Evolutionary conservation across 257 asterid genomes (phyloP).

Genomic region (Solanum pinnatisectum): DNA sequence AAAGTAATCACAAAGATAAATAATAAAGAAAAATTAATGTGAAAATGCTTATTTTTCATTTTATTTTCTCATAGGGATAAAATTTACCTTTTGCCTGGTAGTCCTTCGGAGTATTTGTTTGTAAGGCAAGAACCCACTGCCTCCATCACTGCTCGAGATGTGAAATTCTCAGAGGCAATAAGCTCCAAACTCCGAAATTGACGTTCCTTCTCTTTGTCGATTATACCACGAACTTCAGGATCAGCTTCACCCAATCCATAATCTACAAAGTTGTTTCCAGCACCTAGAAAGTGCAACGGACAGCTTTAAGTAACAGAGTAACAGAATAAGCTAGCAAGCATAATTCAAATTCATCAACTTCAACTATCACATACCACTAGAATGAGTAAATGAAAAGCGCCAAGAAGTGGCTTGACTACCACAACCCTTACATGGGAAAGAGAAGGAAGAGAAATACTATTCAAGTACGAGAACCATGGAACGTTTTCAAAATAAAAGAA

Average conservation of each 20-base stretch:
- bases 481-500: background rate
- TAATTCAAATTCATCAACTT: background rate
- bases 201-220: conserved; percentile 73
- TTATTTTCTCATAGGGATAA: background rate
- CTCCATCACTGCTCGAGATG: conserved; percentile 98
- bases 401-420: background rate
- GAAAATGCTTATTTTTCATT: background rate
- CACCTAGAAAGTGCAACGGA: conserved; percentile 25
- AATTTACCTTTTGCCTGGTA: conserved; percentile 81
- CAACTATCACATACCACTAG: background rate
- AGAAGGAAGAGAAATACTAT: background rate
- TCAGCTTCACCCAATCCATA: conserved; percentile 56
- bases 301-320: background rate
- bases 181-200: conserved; percentile 86
- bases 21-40: background rate
- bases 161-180: conserved; percentile 94
- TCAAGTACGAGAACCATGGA: background rate
- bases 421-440: background rate
- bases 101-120: conserved; percentile 90
- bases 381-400: background rate
- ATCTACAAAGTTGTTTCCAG: conserved; percentile 50
- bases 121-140: conserved; percentile 99
- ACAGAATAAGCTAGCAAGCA: background rate
- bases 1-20: background rate
- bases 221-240: conserved; percentile 65